These are phyloP conservation scores for Panellus pusillus DNA, from an alignment of 768 basidiomycete genomes.

Conservation along the genomic window DNA sequence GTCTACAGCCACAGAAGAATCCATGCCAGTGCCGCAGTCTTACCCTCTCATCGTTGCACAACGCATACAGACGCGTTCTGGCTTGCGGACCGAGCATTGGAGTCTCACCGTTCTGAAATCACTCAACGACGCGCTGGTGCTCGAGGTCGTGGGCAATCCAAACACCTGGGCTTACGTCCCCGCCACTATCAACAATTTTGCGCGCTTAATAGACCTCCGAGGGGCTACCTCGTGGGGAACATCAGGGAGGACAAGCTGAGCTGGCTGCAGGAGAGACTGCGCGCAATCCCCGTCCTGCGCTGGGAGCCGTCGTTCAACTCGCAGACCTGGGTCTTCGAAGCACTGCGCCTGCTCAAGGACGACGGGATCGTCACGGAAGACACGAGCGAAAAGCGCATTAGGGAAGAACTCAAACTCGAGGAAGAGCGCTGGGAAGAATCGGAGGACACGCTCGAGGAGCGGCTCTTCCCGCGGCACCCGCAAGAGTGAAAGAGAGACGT, in stretches of 20 bases:
- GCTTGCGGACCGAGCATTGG: slow-evolving; percentile 30
- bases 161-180: slow-evolving; percentile 26
- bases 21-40: neutral
- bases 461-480: slow-evolving; percentile 18
- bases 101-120: slow-evolving; percentile 24
- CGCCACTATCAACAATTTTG: slow-evolving; percentile 13
- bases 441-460: slow-evolving; percentile 28
- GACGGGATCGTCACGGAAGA: slow-evolving; percentile 21
- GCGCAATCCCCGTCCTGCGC: slow-evolving; percentile 21
- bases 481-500: no score
- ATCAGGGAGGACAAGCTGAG: slow-evolving; percentile 20
- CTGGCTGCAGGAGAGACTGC: slow-evolving; percentile 25
- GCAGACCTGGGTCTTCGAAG: slow-evolving; percentile 30
- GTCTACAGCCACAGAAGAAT: no score
- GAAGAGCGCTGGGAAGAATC: slow-evolving; percentile 27
- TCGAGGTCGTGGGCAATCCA: slow-evolving; percentile 27
- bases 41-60: slow-evolving; percentile 30
- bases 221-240: slow-evolving; percentile 30
- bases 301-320: slow-evolving; percentile 27
- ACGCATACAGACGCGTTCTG: slow-evolving; percentile 26
- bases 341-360: slow-evolving; percentile 25
- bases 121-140: slow-evolving; percentile 21
- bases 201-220: slow-evolving; percentile 17
- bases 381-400: slow-evolving; percentile 17
- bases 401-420: slow-evolving; percentile 20